These are phyloP conservation scores for Rhododendron williamsianum DNA, from an alignment of 148 eudicot genomes.

Conservation along the genomic window DNA sequence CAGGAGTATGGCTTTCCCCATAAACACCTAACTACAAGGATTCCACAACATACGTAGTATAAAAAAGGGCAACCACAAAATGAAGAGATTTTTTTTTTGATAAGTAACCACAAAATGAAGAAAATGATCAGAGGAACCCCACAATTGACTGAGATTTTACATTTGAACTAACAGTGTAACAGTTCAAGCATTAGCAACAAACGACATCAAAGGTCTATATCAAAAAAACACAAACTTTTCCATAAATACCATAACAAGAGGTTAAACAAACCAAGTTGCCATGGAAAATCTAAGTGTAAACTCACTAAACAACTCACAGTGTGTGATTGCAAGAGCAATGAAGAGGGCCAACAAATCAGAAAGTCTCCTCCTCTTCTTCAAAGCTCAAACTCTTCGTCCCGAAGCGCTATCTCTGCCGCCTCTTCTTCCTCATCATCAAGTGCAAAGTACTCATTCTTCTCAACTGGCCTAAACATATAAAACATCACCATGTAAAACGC, in stretches of 20 bases:
- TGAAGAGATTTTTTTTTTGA: neutral
- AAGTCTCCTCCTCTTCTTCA: slow-evolving; percentile 21
- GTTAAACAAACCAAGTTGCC: neutral
- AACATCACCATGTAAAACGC: slow-evolving; percentile 82
- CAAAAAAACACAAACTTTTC: neutral
- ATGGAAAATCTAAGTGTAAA: slow-evolving; percentile 2
- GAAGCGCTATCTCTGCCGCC: slow-evolving; percentile 89
- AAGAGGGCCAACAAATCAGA: neutral
- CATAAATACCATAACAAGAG: neutral
- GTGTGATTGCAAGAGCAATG: neutral
- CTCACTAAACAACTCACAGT: slow-evolving; percentile 12
- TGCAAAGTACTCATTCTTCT: slow-evolving; percentile 83
- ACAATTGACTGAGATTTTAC: neutral
- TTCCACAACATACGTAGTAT: neutral
- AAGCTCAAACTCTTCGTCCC: slow-evolving; percentile 75
- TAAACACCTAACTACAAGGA: neutral
- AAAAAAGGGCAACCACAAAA: neutral
- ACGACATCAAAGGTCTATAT: neutral
- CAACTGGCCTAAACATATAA: slow-evolving; percentile 96
- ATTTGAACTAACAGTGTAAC: neutral
- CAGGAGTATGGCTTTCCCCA: neutral
- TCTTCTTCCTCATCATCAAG: slow-evolving; percentile 91
- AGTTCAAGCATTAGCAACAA: neutral
- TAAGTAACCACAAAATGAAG: neutral
- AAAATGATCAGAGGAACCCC: neutral